Percentiles rank a stretch among this genome's conserved stretches.
Conservation (phyloP, 2,329 filamentous ascomycete genomes). For the Ascocoryne sarcoides region DNA sequence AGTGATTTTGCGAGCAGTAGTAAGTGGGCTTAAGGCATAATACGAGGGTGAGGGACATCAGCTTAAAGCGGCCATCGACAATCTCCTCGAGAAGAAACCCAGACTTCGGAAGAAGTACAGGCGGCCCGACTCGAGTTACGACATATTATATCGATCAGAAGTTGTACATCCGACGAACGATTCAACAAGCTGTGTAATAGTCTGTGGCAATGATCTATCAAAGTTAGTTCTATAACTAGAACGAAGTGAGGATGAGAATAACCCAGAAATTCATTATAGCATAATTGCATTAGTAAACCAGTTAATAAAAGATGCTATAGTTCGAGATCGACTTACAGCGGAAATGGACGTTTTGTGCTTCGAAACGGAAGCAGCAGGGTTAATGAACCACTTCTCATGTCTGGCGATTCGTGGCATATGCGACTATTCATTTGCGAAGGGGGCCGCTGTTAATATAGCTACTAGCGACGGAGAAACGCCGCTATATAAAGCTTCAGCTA, state of each 20-base stretch:
- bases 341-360: slow-evolving; percentile 25
- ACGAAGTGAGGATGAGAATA: slow-evolving; percentile 10
- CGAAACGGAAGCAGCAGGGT: too few species aligned
- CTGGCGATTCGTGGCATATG: slow-evolving; percentile 29
- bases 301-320: slow-evolving; percentile 12
- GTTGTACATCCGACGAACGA: slow-evolving; percentile 8
- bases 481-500: not conserved
- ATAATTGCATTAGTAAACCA: slow-evolving; percentile 29
- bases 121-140: slow-evolving; percentile 19
- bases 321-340: slow-evolving; percentile 10
- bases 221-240: slow-evolving; percentile 13
- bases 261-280: slow-evolving; percentile 29
- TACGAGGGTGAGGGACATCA: slow-evolving; percentile 14
- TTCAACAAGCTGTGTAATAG: too few species aligned
- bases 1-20: slow-evolving; percentile 15
- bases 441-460: not conserved
- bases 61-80: slow-evolving; percentile 19
- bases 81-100: slow-evolving; percentile 20
- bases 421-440: slow-evolving; percentile 32
- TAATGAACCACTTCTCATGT: slow-evolving; percentile 25
- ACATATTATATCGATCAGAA: slow-evolving; percentile 24
- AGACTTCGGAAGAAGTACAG: slow-evolving; percentile 24
- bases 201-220: too few species aligned
- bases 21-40: slow-evolving; percentile 18
- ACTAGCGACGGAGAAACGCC: slow-evolving; percentile 1